These are phyloP conservation scores for Thielaviopsis musarum DNA, from an alignment of 2,329 filamentous ascomycete genomes.

Conservation along the genomic window DNA sequence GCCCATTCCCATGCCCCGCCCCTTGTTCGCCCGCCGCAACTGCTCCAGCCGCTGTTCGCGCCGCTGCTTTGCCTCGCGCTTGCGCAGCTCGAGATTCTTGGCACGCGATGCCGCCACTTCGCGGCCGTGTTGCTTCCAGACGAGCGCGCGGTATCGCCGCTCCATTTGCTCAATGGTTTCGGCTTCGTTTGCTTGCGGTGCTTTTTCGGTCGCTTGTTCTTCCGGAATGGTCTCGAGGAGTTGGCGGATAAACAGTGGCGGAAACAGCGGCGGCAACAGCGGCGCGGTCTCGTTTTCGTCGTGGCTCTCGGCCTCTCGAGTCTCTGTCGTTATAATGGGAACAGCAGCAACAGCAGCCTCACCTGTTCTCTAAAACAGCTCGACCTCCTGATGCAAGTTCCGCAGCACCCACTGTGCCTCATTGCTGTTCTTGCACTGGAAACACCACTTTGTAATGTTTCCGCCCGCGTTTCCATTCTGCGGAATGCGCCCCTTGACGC, in stretches of 20 bases:
- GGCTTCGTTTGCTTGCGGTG: no score
- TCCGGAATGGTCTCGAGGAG: no score
- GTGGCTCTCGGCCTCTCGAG: not conserved
- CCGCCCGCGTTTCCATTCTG: slow-evolving; percentile 34
- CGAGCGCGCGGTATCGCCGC: not conserved
- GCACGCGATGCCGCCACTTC: not conserved
- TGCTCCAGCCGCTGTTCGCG: not conserved
- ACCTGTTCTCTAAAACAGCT: slow-evolving; percentile 10
- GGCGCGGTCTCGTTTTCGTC: not conserved
- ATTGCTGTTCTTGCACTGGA: slow-evolving; percentile 36
- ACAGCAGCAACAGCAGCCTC: not conserved
- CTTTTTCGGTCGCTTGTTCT: no score
- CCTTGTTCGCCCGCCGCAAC: not conserved
- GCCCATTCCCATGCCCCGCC: not conserved
- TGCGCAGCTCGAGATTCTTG: not conserved
- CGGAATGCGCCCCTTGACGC: slow-evolving; percentile 34
- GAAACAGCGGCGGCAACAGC: no score
- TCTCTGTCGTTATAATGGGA: not conserved
- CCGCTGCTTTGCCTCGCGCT: not conserved
- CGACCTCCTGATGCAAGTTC: slow-evolving; percentile 39
- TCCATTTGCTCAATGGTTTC: not conserved
- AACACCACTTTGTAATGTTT: slow-evolving; percentile 46
- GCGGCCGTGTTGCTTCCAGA: not conserved
- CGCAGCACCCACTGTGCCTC: slow-evolving; percentile 40
- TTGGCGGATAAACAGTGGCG: no score